phyloP scores from a whole-genome alignment of 1,284 basidiomycete genomes.

The Sphagnurus paluster region DNA sequence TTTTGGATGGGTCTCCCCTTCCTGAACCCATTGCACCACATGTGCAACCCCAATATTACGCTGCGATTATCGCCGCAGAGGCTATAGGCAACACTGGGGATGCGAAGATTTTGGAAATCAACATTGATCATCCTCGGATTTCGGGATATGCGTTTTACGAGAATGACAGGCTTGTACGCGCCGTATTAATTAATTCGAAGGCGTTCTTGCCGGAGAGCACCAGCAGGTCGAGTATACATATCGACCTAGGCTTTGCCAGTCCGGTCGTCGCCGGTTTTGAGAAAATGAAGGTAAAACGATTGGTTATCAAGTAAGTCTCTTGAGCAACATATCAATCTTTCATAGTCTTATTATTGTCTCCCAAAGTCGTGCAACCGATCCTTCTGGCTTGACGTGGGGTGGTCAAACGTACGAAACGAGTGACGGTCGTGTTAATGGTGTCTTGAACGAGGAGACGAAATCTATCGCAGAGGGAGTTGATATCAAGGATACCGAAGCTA shows the following conservation, averaged over 20 bases:
- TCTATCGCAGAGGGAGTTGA: slow-evolving; percentile 46
- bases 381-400: slow-evolving; percentile 57
- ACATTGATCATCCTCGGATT: slow-evolving; percentile 48
- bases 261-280: slow-evolving; percentile 17
- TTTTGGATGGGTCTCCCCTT: slow-evolving; percentile 49
- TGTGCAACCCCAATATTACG: slow-evolving; percentile 63
- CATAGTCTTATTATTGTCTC: not conserved
- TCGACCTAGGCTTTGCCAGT: slow-evolving; percentile 42
- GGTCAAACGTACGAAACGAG: slow-evolving; percentile 65
- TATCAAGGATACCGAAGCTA: slow-evolving; percentile 55
- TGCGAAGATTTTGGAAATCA: slow-evolving; percentile 52
- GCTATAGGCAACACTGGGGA: slow-evolving; percentile 34
- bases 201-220: slow-evolving; percentile 46
- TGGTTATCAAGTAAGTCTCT: slow-evolving; percentile 42
- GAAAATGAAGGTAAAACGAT: slow-evolving; percentile 41
- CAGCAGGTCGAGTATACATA: slow-evolving; percentile 39
- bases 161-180: slow-evolving; percentile 42
- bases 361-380: slow-evolving; percentile 59
- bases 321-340: not conserved
- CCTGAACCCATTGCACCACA: slow-evolving; percentile 49
- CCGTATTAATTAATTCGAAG: slow-evolving; percentile 57
- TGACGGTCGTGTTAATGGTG: slow-evolving; percentile 47
- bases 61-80: slow-evolving; percentile 50
- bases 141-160: slow-evolving; percentile 68
- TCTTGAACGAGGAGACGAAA: slow-evolving; percentile 33